Conservation (phyloP, 192 early-diverging fungal species). For the Umbelopsis sp. region DNA sequence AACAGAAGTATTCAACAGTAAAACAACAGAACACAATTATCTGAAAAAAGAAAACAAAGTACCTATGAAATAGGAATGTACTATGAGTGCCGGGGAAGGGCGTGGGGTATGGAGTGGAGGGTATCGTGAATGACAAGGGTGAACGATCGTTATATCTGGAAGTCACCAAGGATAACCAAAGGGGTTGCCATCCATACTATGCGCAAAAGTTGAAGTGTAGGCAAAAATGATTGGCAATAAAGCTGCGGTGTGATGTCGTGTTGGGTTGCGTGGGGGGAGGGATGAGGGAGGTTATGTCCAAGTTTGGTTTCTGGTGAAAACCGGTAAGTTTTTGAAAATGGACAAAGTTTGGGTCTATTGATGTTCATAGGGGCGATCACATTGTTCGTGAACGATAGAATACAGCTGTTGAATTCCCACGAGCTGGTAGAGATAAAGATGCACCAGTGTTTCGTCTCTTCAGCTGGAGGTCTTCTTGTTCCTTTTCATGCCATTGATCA, state of each 20-base stretch:
- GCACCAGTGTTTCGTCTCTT: background rate
- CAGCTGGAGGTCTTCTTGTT: conserved; percentile 20
- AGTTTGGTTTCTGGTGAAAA: no score
- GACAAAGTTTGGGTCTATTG: background rate
- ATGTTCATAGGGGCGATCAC: background rate
- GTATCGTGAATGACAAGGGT: background rate
- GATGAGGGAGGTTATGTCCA: background rate
- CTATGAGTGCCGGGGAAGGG: no score
- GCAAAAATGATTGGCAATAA: no score
- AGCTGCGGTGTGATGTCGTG: no score
- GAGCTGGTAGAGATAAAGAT: background rate
- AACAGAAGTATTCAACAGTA: background rate
- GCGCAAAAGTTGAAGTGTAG: no score
- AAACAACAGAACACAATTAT: no score
- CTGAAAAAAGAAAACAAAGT: no score
- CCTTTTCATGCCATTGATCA: conserved; percentile 27
- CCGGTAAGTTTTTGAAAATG: no score
- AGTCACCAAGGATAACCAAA: no score
- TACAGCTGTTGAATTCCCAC: background rate
- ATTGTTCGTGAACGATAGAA: conserved; percentile 1
- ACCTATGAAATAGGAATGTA: no score
- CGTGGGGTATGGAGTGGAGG: background rate
- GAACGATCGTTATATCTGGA: background rate
- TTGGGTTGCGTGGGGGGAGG: no score
- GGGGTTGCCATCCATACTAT: no score